These are phyloP conservation scores for Termitomyces sp. DNA, from an alignment of 768 basidiomycete species.

Conservation along the genomic window DNA sequence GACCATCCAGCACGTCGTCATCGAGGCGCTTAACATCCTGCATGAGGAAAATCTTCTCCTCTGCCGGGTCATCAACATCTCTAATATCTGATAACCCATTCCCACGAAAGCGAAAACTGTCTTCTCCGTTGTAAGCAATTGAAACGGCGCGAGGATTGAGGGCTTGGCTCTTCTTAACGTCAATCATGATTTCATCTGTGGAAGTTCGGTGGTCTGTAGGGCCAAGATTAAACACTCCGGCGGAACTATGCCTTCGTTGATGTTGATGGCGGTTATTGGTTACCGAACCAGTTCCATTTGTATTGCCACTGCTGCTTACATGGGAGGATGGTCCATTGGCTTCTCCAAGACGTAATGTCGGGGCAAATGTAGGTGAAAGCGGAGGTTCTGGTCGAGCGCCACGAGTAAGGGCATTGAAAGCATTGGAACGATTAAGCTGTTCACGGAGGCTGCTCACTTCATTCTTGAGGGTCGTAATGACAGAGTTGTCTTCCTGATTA, in stretches of 20 bases:
- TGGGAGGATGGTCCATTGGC: constrained; percentile 31
- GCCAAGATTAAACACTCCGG: constrained; percentile 63
- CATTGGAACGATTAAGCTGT: constrained; percentile 93
- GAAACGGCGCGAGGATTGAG: constrained; percentile 81
- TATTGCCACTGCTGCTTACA: constrained; percentile 26
- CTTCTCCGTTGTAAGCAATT: constrained; percentile 82
- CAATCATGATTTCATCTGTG: constrained; percentile 71
- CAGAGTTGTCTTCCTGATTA: constrained; percentile 77
- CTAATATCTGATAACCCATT: constrained; percentile 68
- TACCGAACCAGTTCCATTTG: constrained; percentile 7
- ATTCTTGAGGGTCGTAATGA: constrained; percentile 84
- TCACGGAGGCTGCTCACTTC: constrained; percentile 92
- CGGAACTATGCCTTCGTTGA: constrained; percentile 82
- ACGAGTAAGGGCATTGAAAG: constrained; percentile 80
- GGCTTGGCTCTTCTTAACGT: constrained; percentile 64
- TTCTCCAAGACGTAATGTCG: constrained; percentile 56
- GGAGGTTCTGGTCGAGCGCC: constrained; percentile 66
- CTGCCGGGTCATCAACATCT: constrained; percentile 81
- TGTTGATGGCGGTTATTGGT: constrained; percentile 64
- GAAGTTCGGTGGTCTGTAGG: constrained; percentile 65
- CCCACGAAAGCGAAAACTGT: constrained; percentile 60
- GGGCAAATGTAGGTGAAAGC: constrained; percentile 81
- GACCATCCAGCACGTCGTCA: constrained; percentile 86
- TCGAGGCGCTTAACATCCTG: constrained; percentile 87
- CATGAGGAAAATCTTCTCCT: constrained; percentile 93